phyloP scores from a whole-genome alignment of 2,329 filamentous ascomycete species.

The Paraphaeosphaeria sporulosa region DNA sequence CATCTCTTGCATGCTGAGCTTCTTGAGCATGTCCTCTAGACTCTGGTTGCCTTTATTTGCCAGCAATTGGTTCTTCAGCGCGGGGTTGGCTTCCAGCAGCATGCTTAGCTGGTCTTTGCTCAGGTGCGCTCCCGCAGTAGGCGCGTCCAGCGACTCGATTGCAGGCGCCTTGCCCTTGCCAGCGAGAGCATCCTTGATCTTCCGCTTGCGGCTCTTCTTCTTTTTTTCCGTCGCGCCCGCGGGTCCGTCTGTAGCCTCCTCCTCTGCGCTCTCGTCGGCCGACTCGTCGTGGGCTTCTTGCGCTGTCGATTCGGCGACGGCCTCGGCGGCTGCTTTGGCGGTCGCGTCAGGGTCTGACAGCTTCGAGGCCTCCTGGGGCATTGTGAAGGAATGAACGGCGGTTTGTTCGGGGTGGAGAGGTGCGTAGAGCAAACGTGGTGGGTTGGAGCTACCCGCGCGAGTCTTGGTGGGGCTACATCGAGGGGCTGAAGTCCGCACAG shows the following conservation, averaged over 20 bases:
- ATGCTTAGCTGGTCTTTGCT: constrained; percentile 48
- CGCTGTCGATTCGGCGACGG: constrained; percentile 44
- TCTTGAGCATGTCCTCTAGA: constrained; percentile 61
- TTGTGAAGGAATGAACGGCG: constrained; percentile 17
- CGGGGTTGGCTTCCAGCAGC: constrained; percentile 49
- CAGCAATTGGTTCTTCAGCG: constrained; percentile 47
- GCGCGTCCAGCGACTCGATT: constrained; percentile 33
- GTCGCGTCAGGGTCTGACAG: constrained; percentile 61
- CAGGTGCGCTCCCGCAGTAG: constrained; percentile 41
- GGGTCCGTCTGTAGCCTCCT: constrained; percentile 46
- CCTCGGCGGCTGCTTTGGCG: constrained; percentile 57
- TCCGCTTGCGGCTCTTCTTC: constrained; percentile 71
- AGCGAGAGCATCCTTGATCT: constrained; percentile 58
- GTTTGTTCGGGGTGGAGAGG: constrained; percentile 1
- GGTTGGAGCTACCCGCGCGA: neutral
- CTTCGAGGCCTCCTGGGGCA: constrained; percentile 66
- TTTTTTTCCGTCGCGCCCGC: constrained; percentile 62
- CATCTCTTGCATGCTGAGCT: constrained; percentile 73
- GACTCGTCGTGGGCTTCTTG: constrained; percentile 38
- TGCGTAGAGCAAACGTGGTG: constrained; percentile 1
- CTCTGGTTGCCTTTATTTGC: constrained; percentile 40
- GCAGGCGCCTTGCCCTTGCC: constrained; percentile 43
- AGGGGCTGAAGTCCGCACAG: neutral
- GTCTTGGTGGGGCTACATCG: neutral
- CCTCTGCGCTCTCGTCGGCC: constrained; percentile 42